These are phyloP conservation scores for Leptographium radiaticola DNA, from an alignment of 2,329 filamentous ascomycete species.

Conservation along the genomic window DNA sequence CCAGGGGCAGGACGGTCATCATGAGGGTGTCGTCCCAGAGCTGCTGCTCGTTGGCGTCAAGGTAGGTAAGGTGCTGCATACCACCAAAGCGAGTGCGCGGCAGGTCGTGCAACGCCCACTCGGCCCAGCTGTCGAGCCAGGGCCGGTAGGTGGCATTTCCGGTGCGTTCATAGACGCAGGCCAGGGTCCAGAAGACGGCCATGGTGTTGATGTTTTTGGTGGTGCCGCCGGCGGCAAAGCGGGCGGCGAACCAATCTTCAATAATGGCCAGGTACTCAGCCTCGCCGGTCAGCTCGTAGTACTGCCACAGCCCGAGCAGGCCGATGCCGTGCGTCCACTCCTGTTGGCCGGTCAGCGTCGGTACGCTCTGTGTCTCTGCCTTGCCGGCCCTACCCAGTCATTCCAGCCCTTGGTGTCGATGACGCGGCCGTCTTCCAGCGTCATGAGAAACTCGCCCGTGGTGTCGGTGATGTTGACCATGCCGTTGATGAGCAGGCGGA, in stretches of 20 bases:
- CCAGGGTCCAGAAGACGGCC: conserved; percentile 63
- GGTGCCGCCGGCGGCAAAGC: conserved; percentile 57
- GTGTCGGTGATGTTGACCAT: conserved; percentile 66
- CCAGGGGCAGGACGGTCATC: conserved; percentile 74
- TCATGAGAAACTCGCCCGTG: conserved; percentile 61
- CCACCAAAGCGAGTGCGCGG: conserved; percentile 56
- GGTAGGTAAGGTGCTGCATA: conserved; percentile 66
- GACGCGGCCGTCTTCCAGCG: conserved; percentile 56
- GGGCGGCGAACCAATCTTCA: conserved; percentile 57
- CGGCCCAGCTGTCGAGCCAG: conserved; percentile 70
- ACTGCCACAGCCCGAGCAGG: conserved; percentile 71
- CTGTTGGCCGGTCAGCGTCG: not conserved
- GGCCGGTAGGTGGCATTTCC: conserved; percentile 55
- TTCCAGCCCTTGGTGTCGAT: conserved; percentile 81
- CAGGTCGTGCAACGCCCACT: conserved; percentile 71
- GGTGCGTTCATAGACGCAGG: conserved; percentile 66
- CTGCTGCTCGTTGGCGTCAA: conserved; percentile 57
- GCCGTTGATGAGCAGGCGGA: conserved; percentile 57
- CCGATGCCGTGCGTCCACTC: conserved; percentile 75
- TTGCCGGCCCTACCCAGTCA: conserved; percentile 40
- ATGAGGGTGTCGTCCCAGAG: conserved; percentile 79
- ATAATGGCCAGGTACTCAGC: conserved; percentile 49
- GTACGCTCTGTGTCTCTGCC: too few species aligned
- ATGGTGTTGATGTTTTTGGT: conserved; percentile 83
- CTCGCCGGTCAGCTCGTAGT: conserved; percentile 60